Conservation (phyloP, 768 basidiomycete genomes). For the Mrakia blollopis region DNA sequence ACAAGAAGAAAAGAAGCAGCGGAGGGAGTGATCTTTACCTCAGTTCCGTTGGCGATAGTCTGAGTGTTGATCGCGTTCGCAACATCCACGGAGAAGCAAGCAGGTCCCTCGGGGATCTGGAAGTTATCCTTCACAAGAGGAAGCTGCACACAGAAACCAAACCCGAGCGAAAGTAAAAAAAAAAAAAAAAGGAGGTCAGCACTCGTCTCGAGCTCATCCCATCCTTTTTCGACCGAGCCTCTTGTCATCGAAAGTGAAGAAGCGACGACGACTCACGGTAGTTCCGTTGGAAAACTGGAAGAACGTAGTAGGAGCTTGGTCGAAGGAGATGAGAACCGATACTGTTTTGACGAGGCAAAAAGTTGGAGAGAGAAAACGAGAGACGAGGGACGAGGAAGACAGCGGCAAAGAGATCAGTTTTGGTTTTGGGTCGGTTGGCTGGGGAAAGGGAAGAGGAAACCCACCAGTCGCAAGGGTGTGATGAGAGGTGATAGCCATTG, state of each 20-base stretch:
- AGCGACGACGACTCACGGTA: background rate
- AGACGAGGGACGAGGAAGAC: background rate
- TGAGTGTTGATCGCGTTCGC: background rate
- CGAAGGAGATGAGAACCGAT: conserved; percentile 23
- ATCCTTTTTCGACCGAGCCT: too few species aligned
- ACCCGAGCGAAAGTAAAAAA: too few species aligned
- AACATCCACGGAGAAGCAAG: conserved; percentile 21
- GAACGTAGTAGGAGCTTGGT: conserved; percentile 5
- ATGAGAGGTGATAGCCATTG: conserved; percentile 62
- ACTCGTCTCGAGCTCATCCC: too few species aligned
- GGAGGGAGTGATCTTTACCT: background rate
- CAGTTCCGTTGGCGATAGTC: conserved; percentile 28
- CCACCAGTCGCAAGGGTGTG: conserved; percentile 45
- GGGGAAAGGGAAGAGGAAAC: background rate
- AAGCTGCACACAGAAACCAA: background rate
- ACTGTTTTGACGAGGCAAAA: background rate
- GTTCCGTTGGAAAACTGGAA: conserved; percentile 21
- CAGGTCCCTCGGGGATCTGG: conserved; percentile 18
- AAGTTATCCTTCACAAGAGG: conserved; percentile 11
- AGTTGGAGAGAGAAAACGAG: background rate
- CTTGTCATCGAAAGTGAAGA: too few species aligned
- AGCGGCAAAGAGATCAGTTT: too few species aligned
- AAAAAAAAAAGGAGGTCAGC: background rate
- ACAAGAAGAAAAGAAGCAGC: too few species aligned
- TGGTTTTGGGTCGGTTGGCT: background rate